Evolutionary conservation across 768 basidiomycete genomes (phyloP), one percentile per base, ranked within the genome.

Genomic region (Tylopilus sp.): DNA sequence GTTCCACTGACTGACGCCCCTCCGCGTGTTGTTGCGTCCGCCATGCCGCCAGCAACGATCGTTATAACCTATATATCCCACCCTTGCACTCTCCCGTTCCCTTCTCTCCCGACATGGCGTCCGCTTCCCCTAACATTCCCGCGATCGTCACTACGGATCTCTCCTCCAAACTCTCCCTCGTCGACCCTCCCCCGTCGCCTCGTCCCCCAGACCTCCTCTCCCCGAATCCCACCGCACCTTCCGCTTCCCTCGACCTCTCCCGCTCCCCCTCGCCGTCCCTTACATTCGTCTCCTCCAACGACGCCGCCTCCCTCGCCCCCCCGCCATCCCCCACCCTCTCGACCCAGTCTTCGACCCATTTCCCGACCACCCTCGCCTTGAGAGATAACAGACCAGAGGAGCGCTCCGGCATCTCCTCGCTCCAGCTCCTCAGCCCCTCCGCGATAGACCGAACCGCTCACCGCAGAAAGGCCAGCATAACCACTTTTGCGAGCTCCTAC

Each of bases 281-380:
- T 0, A 67, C 67, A 0, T 60, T 57, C 4, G 67, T 75, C 2
- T 72, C 73, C 8, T 76, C 72, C 0, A 74, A 77, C n/a, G 78
- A 78, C 41, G 74, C 71, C 33, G 71, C 72, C 22, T 77, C 69
- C 1, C 62, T 68, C 9, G 52, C 55, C 10, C 67, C 70, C 1
- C 89, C 89, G 0, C 88, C 89, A 0, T 92, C 89, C 0, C 90
- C 89, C 1, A 90, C 89, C 0, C 75, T 89, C 11, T 89, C 90
- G 0, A 80, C 76, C 3, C 77, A 75, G 16, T 87, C 86, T 3
- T 82, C 82, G 0, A 77, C 80, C 0, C 80, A 83, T 30, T 89
- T 86, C 54, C 69, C 67, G 1, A 78, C 80, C 4, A 73, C 83
- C 8, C 71, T 82, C 4, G 76, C 77, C 4, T 65, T 92, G 43